These are phyloP conservation scores for Seminavis robusta DNA, from an alignment of 108 stramenopile genomes.

Conservation along the genomic window DNA sequence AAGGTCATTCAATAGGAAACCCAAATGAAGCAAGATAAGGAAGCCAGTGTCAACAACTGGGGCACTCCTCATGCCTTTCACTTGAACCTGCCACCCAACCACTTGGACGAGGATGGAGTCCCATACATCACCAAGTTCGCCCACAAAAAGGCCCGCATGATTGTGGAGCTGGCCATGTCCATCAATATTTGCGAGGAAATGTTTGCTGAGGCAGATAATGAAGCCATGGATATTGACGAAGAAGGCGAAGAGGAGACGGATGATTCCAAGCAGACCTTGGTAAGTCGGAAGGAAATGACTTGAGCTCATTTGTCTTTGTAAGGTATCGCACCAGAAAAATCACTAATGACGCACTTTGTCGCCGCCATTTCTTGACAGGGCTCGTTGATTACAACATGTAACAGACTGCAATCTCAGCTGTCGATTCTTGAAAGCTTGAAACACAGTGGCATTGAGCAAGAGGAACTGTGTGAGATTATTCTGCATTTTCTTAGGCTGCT, in stretches of 20 bases:
- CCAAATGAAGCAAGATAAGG: too few relatives aligned
- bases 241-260: conserved; percentile 1
- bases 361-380: conserved; percentile 2
- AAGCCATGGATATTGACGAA: conserved; percentile 21
- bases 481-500: conserved; percentile 65
- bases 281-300: too few relatives aligned
- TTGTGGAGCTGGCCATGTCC: conserved; percentile 50
- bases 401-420: conserved; percentile 64
- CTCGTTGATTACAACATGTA: conserved; percentile 46
- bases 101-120: conserved; percentile 49
- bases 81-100: conserved; percentile 56
- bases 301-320: too few relatives aligned
- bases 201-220: conserved; percentile 34
- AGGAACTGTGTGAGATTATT: conserved; percentile 55
- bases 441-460: conserved; percentile 54
- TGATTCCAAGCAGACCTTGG: not conserved
- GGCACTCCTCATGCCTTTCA: conserved; percentile 62
- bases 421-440: conserved; percentile 56
- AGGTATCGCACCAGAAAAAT: too few relatives aligned
- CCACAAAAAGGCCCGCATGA: conserved; percentile 49
- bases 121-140: conserved; percentile 73
- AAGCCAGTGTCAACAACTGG: conserved; percentile 15
- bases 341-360: too few relatives aligned
- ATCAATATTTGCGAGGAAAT: conserved; percentile 51
- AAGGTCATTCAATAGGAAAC: too few relatives aligned